These are phyloP conservation scores for Pueraria montana DNA, from an alignment of 306 rosid species.

Conservation along the genomic window DNA sequence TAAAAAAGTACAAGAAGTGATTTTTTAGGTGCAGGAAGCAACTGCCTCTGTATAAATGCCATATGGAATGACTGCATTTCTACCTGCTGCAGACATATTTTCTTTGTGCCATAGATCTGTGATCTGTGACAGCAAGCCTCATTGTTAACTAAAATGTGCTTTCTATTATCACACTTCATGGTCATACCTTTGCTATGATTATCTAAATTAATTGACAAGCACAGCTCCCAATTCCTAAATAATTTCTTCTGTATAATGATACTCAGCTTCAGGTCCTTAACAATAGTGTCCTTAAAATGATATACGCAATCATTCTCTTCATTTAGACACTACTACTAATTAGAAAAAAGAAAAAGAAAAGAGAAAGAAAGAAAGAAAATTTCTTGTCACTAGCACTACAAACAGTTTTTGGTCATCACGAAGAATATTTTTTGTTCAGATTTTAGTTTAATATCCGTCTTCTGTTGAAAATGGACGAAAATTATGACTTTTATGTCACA, in stretches of 20 bases:
- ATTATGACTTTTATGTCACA: neutral
- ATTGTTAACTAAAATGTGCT: neutral
- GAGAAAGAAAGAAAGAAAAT: neutral
- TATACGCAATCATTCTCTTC: neutral
- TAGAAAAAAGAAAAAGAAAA: too few species aligned
- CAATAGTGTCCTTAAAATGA: constrained; percentile 23
- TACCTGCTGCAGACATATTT: neutral
- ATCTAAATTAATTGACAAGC: neutral
- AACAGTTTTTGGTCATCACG: constrained; percentile 2
- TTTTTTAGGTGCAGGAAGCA: too few species aligned
- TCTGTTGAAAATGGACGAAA: neutral
- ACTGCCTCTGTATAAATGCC: neutral
- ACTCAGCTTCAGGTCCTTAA: neutral
- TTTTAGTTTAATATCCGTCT: neutral
- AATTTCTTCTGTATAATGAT: neutral
- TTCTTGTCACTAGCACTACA: neutral
- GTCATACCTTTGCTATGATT: neutral
- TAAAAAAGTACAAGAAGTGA: too few species aligned
- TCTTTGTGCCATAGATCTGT: neutral
- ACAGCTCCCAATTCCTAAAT: neutral
- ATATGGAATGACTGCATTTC: constrained; percentile 7
- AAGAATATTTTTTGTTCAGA: neutral
- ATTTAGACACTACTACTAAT: constrained; percentile 18
- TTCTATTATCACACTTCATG: neutral
- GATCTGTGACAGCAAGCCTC: neutral